Evolutionary conservation across 1,139 yeast species (phyloP).

Genomic region (Geotrichum aggregatum): DNA sequence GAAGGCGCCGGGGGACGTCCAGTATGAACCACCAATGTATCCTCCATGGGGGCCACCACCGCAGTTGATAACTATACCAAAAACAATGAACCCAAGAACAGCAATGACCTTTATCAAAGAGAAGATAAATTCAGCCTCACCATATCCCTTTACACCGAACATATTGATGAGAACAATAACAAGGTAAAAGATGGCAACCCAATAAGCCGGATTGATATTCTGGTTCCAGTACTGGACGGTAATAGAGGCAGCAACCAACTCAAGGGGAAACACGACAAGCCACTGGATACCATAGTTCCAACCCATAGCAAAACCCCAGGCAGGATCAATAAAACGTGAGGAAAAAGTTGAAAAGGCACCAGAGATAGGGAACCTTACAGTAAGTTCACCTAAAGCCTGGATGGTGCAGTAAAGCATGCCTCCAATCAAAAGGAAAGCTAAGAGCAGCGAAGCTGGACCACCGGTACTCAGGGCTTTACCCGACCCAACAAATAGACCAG

Average conservation of each 20-base stretch:
- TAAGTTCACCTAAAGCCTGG: slow-evolving; percentile 58
- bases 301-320: slow-evolving; percentile 75
- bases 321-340: slow-evolving; percentile 55
- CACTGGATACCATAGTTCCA: slow-evolving; percentile 79
- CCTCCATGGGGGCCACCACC: slow-evolving; percentile 64
- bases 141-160: slow-evolving; percentile 70
- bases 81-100: slow-evolving; percentile 57
- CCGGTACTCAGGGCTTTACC: slow-evolving; percentile 64
- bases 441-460: slow-evolving; percentile 68
- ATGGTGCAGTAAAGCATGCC: slow-evolving; percentile 50
- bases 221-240: slow-evolving; percentile 62
- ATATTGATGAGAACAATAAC: slow-evolving; percentile 55
- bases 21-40: slow-evolving; percentile 59
- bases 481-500: slow-evolving; percentile 71
- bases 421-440: slow-evolving; percentile 48
- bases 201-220: slow-evolving; percentile 57
- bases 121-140: slow-evolving; percentile 66
- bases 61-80: slow-evolving; percentile 54
- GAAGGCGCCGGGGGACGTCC: slow-evolving; percentile 64
- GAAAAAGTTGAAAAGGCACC: slow-evolving; percentile 59
- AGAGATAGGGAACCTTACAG: slow-evolving; percentile 57
- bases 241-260: slow-evolving; percentile 71
- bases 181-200: slow-evolving; percentile 60
- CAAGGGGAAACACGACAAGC: slow-evolving; percentile 70
- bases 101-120: slow-evolving; percentile 58